Conservation (phyloP, 345 rosid genomes). For the Abelmoschus esculentus region DNA sequence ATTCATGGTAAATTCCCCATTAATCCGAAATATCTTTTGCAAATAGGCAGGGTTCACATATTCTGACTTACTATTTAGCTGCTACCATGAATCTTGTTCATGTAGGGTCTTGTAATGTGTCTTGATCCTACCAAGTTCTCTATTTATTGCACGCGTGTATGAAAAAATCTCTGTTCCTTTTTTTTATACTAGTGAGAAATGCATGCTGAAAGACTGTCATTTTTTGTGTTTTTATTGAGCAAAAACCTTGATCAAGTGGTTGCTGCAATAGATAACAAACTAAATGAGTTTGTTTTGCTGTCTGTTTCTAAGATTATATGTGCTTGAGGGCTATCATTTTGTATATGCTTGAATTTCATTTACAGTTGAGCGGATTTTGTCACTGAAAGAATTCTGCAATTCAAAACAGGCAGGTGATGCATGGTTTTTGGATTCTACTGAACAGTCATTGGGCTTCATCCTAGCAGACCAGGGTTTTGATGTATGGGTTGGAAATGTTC, state of each 20-base stretch:
- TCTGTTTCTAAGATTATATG: background rate
- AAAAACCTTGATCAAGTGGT: background rate
- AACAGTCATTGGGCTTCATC: conserved; percentile 70
- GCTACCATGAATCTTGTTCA: background rate
- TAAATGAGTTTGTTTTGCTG: background rate
- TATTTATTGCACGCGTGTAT: background rate
- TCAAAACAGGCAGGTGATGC: conserved; percentile 64
- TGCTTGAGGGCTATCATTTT: background rate
- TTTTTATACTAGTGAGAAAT: background rate
- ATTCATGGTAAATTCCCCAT: conserved; percentile 54
- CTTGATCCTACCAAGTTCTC: background rate
- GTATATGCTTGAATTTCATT: background rate
- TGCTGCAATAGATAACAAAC: background rate
- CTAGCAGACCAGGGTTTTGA: conserved; percentile 89
- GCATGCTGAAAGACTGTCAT: background rate
- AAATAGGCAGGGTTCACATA: background rate
- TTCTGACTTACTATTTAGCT: background rate
- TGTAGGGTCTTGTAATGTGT: background rate
- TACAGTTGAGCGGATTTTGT: background rate
- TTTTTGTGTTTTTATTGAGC: background rate
- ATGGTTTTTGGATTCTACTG: conserved; percentile 66
- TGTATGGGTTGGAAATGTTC: conserved; percentile 89
- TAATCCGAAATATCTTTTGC: background rate
- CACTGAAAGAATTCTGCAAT: conserved; percentile 6
- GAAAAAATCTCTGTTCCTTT: background rate